A percentile compares a stretch with the other conserved stretches of the same genome.
Evolutionary conservation across 768 basidiomycete genomes (phyloP).

Genomic region (Suillus variegatus): DNA sequence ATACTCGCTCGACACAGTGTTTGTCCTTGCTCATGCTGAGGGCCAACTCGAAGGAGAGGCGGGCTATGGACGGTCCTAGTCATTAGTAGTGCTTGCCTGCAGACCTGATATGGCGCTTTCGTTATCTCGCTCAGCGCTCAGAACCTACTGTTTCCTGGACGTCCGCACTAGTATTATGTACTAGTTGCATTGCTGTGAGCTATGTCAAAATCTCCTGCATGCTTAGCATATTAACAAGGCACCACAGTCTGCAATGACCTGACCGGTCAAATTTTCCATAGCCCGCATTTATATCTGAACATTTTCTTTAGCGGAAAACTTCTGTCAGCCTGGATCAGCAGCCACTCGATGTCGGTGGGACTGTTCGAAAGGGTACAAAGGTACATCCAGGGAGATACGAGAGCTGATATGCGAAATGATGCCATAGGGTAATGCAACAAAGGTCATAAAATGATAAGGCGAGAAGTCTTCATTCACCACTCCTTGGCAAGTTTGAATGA

Average conservation of each 20-base stretch:
- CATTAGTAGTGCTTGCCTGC: background rate
- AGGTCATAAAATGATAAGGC: conserved; percentile 12
- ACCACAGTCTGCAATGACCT: background rate
- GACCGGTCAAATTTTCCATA: background rate
- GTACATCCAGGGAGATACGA: conserved; percentile 30
- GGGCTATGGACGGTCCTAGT: too few species aligned
- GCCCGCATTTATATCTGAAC: background rate
- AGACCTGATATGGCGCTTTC: background rate
- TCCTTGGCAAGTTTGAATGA: conserved; percentile 90
- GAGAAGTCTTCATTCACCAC: conserved; percentile 53
- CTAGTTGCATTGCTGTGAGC: background rate
- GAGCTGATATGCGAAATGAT: conserved; percentile 28
- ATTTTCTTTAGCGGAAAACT: background rate
- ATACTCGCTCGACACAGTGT: too few species aligned
- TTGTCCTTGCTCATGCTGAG: too few species aligned
- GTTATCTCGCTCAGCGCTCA: background rate
- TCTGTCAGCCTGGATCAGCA: background rate
- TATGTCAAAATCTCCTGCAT: background rate
- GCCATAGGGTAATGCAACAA: conserved; percentile 28
- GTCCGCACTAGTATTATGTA: background rate
- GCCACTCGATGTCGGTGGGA: background rate
- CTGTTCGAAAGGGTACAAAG: background rate
- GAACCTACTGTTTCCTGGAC: background rate
- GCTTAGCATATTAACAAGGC: background rate
- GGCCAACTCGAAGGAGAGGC: too few species aligned